Evolutionary conservation across 2,329 filamentous ascomycete genomes (phyloP).

Genomic region (Neonectria sp.): DNA sequence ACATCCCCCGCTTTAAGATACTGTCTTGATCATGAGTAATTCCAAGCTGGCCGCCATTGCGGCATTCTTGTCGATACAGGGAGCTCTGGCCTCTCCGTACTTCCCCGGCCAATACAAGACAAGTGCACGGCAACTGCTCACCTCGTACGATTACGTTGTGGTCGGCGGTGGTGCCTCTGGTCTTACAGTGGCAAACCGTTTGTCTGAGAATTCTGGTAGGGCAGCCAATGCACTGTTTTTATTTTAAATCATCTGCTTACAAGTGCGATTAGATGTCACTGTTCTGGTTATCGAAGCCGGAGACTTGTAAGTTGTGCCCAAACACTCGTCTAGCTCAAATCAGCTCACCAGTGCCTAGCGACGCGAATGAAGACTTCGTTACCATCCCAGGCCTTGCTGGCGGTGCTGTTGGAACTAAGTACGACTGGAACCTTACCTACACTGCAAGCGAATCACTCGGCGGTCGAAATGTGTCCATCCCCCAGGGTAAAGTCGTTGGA

Average conservation of each 20-base stretch:
- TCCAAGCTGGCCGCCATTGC: background rate
- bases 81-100: background rate
- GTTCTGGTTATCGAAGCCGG: constrained; percentile 44
- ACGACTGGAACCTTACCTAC: constrained; percentile 43
- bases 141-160: constrained; percentile 41
- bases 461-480: constrained; percentile 33
- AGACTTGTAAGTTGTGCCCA: constrained; percentile 34
- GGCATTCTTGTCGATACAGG: background rate
- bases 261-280: constrained; percentile 20
- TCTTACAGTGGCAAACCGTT: constrained; percentile 41
- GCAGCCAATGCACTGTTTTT: background rate
- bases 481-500: constrained; percentile 55
- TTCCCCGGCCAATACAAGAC: background rate
- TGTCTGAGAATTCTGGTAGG: constrained; percentile 38
- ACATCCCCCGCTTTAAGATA: background rate
- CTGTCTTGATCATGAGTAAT: background rate
- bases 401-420: constrained; percentile 42
- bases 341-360: constrained; percentile 11
- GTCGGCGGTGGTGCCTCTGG: constrained; percentile 41
- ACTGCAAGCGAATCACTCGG: constrained; percentile 24
- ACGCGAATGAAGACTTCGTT: constrained; percentile 37
- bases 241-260: background rate
- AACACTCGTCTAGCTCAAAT: background rate
- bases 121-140: background rate
- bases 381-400: constrained; percentile 42